Conservation (phyloP, 106 monocot genomes). For the Allium cepa region DNA sequence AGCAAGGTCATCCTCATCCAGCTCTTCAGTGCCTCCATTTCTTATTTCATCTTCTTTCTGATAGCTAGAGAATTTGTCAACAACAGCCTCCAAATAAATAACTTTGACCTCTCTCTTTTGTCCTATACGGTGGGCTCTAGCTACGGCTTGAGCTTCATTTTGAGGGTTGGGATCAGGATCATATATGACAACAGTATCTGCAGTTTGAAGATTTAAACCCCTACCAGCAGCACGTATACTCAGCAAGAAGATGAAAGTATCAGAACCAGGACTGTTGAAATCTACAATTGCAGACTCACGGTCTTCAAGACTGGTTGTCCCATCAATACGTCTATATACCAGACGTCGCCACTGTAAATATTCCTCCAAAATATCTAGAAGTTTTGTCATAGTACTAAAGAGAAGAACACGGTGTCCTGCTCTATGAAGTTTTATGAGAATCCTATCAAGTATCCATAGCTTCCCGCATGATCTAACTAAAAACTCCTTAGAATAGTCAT, state of each 20-base stretch:
- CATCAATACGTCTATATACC: constrained; percentile 89
- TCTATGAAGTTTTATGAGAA: constrained; percentile 93
- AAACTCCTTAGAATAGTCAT: constrained; percentile 71
- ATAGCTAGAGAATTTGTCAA: constrained; percentile 84
- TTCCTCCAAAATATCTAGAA: constrained; percentile 93
- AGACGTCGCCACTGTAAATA: constrained; percentile 89
- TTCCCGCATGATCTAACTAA: constrained; percentile 92
- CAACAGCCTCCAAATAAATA: constrained; percentile 96
- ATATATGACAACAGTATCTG: constrained; percentile 96
- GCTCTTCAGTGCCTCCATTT: constrained; percentile 69
- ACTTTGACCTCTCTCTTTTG: constrained; percentile 95
- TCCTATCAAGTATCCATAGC: constrained; percentile 92
- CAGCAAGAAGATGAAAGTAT: constrained; percentile 95
- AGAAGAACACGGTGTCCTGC: constrained; percentile 95
- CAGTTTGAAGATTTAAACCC: constrained; percentile 94
- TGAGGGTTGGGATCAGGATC: constrained; percentile 99
- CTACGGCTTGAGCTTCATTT: constrained; percentile 98
- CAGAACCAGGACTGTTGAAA: constrained; percentile 74
- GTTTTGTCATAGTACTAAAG: constrained; percentile 98
- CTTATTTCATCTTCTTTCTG: constrained; percentile 94
- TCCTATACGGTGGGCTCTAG: constrained; percentile 96
- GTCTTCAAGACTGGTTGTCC: constrained; percentile 88
- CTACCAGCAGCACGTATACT: constrained; percentile 99
- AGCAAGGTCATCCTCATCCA: constrained; percentile 76
- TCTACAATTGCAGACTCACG: constrained; percentile 92